Conservation (phyloP, 352 stramenopile genomes). For the Pythium scleroteichum region DNA sequence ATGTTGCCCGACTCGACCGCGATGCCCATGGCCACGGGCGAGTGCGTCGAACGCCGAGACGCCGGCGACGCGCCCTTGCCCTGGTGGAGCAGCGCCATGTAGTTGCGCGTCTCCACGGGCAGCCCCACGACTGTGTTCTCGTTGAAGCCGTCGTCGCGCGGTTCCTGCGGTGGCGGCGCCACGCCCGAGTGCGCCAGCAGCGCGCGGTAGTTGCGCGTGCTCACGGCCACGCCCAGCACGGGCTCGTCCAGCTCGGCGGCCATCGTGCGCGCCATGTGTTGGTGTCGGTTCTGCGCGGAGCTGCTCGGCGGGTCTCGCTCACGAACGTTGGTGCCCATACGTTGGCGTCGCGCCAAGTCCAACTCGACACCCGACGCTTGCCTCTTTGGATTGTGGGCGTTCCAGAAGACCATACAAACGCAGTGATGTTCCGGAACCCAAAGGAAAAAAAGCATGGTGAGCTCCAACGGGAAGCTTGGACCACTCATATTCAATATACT, state of each 20-base stretch:
- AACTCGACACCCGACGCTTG: neutral
- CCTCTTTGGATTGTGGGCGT: neutral
- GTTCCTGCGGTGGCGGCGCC: neutral
- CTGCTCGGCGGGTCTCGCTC: neutral
- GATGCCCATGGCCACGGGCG: slow-evolving; percentile 12
- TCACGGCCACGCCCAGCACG: slow-evolving; percentile 40
- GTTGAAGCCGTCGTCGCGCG: slow-evolving; percentile 13
- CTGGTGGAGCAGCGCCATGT: slow-evolving; percentile 24
- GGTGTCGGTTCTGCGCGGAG: neutral
- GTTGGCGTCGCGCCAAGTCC: neutral
- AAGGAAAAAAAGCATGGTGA: neutral
- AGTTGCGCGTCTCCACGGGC: slow-evolving; percentile 41
- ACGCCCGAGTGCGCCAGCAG: slow-evolving; percentile 11
- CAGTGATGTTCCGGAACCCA: neutral
- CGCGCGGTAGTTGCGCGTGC: slow-evolving; percentile 27
- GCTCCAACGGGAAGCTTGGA: neutral
- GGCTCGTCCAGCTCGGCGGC: slow-evolving; percentile 22
- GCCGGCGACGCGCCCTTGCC: neutral
- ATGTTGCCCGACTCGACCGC: slow-evolving; percentile 25
- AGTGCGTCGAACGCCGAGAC: no score
- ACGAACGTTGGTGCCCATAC: slow-evolving; percentile 5
- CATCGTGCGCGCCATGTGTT: slow-evolving; percentile 11
- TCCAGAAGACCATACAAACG: neutral
- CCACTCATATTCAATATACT: neutral
- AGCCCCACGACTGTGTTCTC: slow-evolving; percentile 32